Base-by-base conservation (phyloP, 1,139 yeast species). In the Diutina mesorugosa region DNA sequence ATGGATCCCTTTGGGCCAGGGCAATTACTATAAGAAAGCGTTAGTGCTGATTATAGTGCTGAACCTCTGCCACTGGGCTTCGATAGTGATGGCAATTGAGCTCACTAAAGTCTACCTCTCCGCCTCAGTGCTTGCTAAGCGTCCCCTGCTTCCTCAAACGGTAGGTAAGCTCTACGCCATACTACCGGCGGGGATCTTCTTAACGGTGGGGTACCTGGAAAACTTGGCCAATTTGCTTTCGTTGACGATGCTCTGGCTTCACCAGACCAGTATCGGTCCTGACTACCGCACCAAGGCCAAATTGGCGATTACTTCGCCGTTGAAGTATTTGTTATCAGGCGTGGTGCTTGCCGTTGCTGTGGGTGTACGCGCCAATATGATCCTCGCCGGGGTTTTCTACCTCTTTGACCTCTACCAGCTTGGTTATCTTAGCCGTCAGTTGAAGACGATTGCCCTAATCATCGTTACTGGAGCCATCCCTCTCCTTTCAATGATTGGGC, bases 131-230 rank as follows among this genome's bases (percentile, higher is more conserved):
- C 51, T 28, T 28, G 21, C 21, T 14, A 30, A 50, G 29, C 53
- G 53, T n/a, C 53, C 53, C 28, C 14, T 4, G 28, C 16, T 50
- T 16, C 41, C 32, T 3, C n/a, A 50, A 12, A 32, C 41, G n/a
- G 53, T 32, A 0, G 72, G 86, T 3, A 59, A 80, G 4, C 65
- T 85, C 21, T 85, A 79, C 63, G 69, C 84, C 0, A 60, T 86
- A 16, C 81, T 88, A 18, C 93, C 96, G 3, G 93, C 90, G 1
- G 96, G 96, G 0, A 78, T 90, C 4, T 93, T 90, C 63, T 72
- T 90, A 56, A 76, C 87, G 0, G 79, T 84, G 0, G 83, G 90
- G 2, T 93, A 91, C 68, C 78, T 95, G 0, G 99, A 93, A 69
- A 81, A 90, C 47, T 64, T 81, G 21, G 84, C 90, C 56, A 85